Evolutionary conservation across 495 filamentous ascomycete genomes (phyloP).

Genomic region (Corynascus novoguineensis): DNA sequence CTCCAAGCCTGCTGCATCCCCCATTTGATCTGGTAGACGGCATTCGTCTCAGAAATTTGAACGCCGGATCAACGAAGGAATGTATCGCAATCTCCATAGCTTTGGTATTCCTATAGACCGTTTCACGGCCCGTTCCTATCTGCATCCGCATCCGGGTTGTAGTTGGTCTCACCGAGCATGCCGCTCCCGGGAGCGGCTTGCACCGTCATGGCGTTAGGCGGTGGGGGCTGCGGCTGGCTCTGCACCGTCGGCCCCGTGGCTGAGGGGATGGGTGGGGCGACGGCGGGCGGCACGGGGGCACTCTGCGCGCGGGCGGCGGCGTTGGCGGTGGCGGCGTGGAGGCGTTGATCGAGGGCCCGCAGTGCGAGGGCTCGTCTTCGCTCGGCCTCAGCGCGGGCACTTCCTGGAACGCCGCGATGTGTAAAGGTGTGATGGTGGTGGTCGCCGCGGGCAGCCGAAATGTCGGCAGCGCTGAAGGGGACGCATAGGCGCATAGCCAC

Average conservation of each 20-base stretch:
- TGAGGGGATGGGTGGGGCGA: conserved; percentile 35
- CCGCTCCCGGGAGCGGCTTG: conserved; percentile 14
- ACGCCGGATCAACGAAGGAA: not conserved
- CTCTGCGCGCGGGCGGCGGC: conserved; percentile 37
- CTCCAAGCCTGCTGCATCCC: not conserved
- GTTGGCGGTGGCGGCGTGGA: conserved; percentile 70
- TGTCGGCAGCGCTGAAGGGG: conserved; percentile 81
- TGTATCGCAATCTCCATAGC: not conserved
- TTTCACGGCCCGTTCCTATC: conserved; percentile 25
- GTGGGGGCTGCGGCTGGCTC: conserved; percentile 44
- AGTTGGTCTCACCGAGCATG: conserved; percentile 63
- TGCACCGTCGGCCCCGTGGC: conserved; percentile 44
- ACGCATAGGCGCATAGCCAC: conserved; percentile 70
- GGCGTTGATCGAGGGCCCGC: conserved; percentile 83
- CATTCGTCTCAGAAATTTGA: not conserved
- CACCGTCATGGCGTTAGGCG: conserved; percentile 43
- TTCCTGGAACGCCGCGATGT: conserved; percentile 60
- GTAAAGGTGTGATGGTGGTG: conserved; percentile 29
- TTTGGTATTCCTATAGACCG: not conserved
- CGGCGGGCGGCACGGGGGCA: conserved; percentile 32
- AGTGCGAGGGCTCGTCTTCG: conserved; percentile 81
- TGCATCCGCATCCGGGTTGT: conserved; percentile 61
- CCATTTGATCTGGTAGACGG: not conserved
- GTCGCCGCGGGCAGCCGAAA: conserved; percentile 60
- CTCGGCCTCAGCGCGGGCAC: conserved; percentile 86